A percentile compares a stretch with the other conserved stretches of the same genome.
These are phyloP conservation scores for Linnemannia exigua DNA, from an alignment of 192 early-diverging fungal species.

Conservation along the genomic window DNA sequence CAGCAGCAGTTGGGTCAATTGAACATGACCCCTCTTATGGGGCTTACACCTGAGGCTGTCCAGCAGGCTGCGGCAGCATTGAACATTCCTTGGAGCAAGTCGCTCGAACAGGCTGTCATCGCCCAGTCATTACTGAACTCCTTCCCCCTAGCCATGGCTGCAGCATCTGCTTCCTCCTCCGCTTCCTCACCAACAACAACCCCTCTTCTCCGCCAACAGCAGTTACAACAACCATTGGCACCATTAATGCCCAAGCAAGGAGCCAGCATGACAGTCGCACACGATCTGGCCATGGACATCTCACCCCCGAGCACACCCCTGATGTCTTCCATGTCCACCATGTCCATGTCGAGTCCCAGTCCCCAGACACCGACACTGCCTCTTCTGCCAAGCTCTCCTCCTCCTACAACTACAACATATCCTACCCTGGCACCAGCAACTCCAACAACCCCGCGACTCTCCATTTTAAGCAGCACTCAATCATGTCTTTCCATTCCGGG, in stretches of 20 bases:
- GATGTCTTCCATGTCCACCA: conserved; percentile 10
- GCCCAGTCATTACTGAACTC: conserved; percentile 45
- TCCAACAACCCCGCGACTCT: conserved; percentile 22
- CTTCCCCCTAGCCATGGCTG: conserved; percentile 29
- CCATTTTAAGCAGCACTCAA: conserved; percentile 40
- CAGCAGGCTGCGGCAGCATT: conserved; percentile 48
- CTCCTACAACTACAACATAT: background rate
- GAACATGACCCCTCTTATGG: conserved; percentile 10
- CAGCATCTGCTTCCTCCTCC: background rate
- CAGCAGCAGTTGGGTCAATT: background rate
- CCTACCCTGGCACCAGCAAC: background rate
- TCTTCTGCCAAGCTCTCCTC: background rate
- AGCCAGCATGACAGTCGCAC: conserved; percentile 47
- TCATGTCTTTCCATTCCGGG: conserved; percentile 16
- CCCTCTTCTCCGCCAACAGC: background rate
- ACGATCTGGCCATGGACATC: conserved; percentile 45
- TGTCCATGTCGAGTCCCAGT: conserved; percentile 7
- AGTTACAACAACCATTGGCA: background rate
- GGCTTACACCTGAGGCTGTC: conserved; percentile 44
- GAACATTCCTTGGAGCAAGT: conserved; percentile 54
- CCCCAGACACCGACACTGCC: conserved; percentile 17
- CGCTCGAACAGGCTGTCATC: conserved; percentile 42
- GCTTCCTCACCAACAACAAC: background rate
- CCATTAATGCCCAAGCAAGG: conserved; percentile 35
- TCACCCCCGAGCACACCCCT: conserved; percentile 28